Conservation (phyloP, 345 rosid genomes). For the Rhodamnia rubescens region DNA sequence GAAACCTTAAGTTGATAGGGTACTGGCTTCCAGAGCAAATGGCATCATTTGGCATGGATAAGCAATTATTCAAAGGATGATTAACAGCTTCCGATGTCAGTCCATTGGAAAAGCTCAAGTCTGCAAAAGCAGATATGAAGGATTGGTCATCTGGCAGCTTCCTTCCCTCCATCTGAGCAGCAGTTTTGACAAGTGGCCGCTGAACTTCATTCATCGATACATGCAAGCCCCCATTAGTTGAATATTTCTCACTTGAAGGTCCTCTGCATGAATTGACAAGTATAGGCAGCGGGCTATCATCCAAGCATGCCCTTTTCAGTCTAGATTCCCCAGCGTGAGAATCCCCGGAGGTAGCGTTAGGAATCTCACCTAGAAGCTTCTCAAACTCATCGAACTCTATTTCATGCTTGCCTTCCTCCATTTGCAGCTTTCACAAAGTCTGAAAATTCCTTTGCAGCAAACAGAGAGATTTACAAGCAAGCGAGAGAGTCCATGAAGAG, state of each 20-base stretch:
- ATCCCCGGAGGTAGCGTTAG: slow-evolving; percentile 46
- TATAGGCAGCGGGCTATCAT: slow-evolving; percentile 2
- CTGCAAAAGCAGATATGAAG: slow-evolving; percentile 44
- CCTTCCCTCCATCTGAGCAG: slow-evolving; percentile 13
- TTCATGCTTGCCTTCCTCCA: slow-evolving; percentile 45
- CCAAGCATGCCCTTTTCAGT: slow-evolving; percentile 10
- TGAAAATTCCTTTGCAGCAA: background rate
- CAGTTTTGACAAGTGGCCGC: slow-evolving; percentile 14
- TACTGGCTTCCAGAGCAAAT: slow-evolving; percentile 13
- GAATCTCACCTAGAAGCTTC: slow-evolving; percentile 67
- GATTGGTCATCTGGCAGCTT: slow-evolving; percentile 38
- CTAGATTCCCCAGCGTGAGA: slow-evolving; percentile 22
- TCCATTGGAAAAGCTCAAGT: slow-evolving; percentile 19
- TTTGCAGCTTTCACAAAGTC: slow-evolving; percentile 2
- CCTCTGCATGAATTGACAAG: slow-evolving; percentile 23
- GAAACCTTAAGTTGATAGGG: slow-evolving; percentile 13
- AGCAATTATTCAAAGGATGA: slow-evolving; percentile 9
- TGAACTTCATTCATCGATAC: slow-evolving; percentile 11
- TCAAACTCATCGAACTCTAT: slow-evolving; percentile 55
- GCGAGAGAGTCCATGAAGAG: background rate
- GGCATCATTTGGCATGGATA: slow-evolving; percentile 9
- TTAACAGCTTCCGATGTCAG: background rate
- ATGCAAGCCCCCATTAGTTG: slow-evolving; percentile 12
- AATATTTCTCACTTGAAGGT: slow-evolving; percentile 11
- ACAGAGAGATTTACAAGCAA: background rate